Base-by-base conservation (phyloP, 2,329 filamentous ascomycete genomes). In the Penicillium rolfsii region DNA sequence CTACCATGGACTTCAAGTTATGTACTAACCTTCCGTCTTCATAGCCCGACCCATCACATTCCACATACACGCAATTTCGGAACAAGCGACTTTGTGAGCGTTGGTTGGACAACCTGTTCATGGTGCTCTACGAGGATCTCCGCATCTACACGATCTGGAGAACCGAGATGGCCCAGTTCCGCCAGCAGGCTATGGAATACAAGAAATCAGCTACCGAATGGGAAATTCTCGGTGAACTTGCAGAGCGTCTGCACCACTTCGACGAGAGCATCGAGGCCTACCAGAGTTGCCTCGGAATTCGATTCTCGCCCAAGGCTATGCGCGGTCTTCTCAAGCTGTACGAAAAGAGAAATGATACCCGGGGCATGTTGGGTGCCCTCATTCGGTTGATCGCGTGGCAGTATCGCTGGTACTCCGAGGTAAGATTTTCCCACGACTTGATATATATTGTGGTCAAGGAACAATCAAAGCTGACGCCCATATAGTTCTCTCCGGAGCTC, bases 81-180 rank as follows among this genome's bases (percentile, higher is more conserved):
- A 97, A 97, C 78, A 99, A 99, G 81, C 89, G 95, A 0, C 86
- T 99, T 1, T 99, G 95, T 73, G 95, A 99, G 78, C 88, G 95
- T 68, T 99, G 95, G 95, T 85, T 99, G 2, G 95, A 99, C 78
- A 98, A 96, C 71, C 84, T 99, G 24, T 99, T 99, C 81, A 99
- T 99, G 95, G 95, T 98, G 0, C 84, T 99, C 2, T 99, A 99
- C 76, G 95, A 99, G 77, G 95, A 99, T 73, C 85, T 99, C 19
- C 91, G 95, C 53, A 94, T 99, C 49, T 99, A 99, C 82, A 99
- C 95, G 12, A 99, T 99, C 76, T 99, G 95, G 95, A 89, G 95
- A 59, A 98, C 95, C 0, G 95, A 99, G 76, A 95, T 98, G 87
- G 91, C 93, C 0, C 94, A 98, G 75, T 97, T 93, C 74, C 89